Conservation (phyloP, 106 monocot genomes). For the Posidonia australis region DNA sequence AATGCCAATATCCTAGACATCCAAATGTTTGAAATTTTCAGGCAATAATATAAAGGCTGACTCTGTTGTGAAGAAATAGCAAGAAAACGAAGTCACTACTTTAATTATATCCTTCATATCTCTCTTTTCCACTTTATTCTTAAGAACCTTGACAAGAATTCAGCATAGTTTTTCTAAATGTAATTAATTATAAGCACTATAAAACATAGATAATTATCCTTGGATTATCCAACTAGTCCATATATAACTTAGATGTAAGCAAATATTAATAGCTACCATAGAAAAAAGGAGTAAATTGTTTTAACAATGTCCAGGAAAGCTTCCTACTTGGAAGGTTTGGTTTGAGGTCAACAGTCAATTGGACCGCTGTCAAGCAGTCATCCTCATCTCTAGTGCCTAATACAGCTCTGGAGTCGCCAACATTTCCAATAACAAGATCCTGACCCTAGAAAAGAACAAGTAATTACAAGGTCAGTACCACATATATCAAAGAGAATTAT, state of each 20-base stretch:
- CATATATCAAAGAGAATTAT: too few relatives aligned
- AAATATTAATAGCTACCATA: neutral
- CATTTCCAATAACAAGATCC: constrained; percentile 21
- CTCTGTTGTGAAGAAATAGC: too few relatives aligned
- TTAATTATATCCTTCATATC: too few relatives aligned
- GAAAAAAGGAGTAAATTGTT: neutral
- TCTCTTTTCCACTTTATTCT: too few relatives aligned
- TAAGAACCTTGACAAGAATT: too few relatives aligned
- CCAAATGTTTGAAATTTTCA: too few relatives aligned
- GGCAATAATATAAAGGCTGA: too few relatives aligned
- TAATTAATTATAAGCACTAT: too few relatives aligned
- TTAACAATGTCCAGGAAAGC: neutral
- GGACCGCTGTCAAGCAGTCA: constrained; percentile 11
- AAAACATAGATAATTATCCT: too few relatives aligned
- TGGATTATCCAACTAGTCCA: neutral
- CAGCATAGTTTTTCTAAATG: too few relatives aligned
- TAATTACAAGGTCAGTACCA: neutral
- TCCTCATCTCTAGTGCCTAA: constrained; percentile 11
- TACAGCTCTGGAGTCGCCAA: constrained; percentile 25
- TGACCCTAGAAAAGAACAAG: constrained; percentile 7
- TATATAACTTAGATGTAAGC: neutral
- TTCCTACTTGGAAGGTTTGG: constrained; percentile 28
- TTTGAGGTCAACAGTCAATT: constrained; percentile 26
- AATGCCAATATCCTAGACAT: too few relatives aligned
- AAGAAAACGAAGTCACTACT: too few relatives aligned